Conservation (phyloP, 2,329 filamentous ascomycete species). For the Grosmannia clavigera region DNA sequence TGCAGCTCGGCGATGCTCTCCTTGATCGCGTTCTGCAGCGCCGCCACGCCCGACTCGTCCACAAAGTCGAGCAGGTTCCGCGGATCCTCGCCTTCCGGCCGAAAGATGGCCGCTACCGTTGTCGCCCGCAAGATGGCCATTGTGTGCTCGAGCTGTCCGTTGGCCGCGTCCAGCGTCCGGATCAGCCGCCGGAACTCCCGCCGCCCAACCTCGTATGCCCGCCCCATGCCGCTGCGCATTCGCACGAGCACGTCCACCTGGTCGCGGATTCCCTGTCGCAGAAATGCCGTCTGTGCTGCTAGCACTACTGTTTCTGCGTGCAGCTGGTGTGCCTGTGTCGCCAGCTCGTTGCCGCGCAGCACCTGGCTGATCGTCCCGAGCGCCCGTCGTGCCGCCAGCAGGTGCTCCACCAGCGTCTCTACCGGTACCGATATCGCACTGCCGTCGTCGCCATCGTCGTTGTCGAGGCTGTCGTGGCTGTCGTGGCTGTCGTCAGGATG, state of each 20-base stretch:
- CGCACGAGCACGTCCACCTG: constrained; percentile 40
- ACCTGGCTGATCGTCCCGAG: constrained; percentile 74
- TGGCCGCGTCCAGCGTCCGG: constrained; percentile 52
- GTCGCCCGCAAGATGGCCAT: constrained; percentile 53
- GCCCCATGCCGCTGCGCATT: constrained; percentile 37
- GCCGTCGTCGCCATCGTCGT: not conserved
- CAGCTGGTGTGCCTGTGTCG: constrained; percentile 59
- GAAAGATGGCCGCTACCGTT: constrained; percentile 50
- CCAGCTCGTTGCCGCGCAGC: constrained; percentile 75
- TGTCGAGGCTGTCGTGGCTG: not conserved
- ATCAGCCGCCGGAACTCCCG: constrained; percentile 50
- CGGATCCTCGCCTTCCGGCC: constrained; percentile 43
- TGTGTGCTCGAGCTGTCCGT: constrained; percentile 51
- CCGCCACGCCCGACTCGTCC: constrained; percentile 56
- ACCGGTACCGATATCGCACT: constrained; percentile 31
- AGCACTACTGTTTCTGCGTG: constrained; percentile 71
- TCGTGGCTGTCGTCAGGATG: not conserved
- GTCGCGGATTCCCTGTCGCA: constrained; percentile 48
- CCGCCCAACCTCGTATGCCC: constrained; percentile 45
- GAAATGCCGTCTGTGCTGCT: constrained; percentile 54
- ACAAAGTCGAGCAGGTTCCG: constrained; percentile 65
- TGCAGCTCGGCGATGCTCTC: constrained; percentile 59
- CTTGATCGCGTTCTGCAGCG: constrained; percentile 53
- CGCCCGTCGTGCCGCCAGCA: constrained; percentile 78
- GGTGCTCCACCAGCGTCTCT: constrained; percentile 70